phyloP scores from a whole-genome alignment of 352 stramenopile species.

The Phytophthora fragariaefolia region DNA sequence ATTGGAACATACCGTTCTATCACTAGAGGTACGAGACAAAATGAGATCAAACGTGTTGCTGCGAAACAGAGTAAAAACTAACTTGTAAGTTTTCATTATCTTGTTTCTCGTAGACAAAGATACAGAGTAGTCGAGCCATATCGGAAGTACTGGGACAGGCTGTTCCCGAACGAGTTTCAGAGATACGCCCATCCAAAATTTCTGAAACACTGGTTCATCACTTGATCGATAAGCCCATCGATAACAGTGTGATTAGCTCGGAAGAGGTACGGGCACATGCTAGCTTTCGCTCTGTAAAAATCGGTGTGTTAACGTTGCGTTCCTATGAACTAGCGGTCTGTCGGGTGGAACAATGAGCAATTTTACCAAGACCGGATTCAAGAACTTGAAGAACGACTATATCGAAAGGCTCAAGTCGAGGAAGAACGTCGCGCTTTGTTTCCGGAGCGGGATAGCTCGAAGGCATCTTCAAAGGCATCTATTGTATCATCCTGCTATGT shows the following conservation, averaged over 20 bases:
- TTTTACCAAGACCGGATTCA: constrained; percentile 34
- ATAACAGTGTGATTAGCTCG: not conserved
- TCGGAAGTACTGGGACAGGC: constrained; percentile 22
- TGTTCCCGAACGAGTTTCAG: not conserved
- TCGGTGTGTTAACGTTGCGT: not conserved
- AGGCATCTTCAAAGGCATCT: constrained; percentile 19
- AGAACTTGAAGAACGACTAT: constrained; percentile 39
- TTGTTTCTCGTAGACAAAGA: constrained; percentile 22
- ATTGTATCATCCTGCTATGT: constrained; percentile 17
- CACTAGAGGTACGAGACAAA: constrained; percentile 17
- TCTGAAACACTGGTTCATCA: not conserved
- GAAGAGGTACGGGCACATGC: constrained; percentile 9
- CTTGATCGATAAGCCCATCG: not conserved
- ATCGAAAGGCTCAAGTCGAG: constrained; percentile 32
- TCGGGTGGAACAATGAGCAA: constrained; percentile 24
- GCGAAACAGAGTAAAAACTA: not conserved
- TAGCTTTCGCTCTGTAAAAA: not conserved
- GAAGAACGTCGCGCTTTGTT: constrained; percentile 42
- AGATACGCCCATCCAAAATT: constrained; percentile 7
- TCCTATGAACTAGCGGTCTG: constrained; percentile 7
- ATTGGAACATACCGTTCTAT: constrained; percentile 36
- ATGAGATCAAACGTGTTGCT: not conserved
- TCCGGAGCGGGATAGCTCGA: constrained; percentile 12
- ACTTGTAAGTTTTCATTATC: not conserved
- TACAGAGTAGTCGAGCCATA: constrained; percentile 32